Evolutionary conservation across 2,329 filamentous ascomycete genomes (phyloP).

Genomic region (Calonectria leucothoes): DNA sequence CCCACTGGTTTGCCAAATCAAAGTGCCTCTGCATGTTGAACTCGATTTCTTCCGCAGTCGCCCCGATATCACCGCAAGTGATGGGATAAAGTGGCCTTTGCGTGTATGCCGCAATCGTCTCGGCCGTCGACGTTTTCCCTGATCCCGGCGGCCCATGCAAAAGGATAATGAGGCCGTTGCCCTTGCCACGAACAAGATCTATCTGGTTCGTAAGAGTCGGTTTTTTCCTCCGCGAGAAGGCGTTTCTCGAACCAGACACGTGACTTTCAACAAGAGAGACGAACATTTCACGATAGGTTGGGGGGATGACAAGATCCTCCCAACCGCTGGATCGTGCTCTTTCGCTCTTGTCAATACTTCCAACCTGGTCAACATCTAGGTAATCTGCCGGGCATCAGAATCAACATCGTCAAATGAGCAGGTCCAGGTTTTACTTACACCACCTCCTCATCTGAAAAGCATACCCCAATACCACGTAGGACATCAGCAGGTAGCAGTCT

Average conservation of each 20-base stretch:
- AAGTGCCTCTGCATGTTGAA: slow-evolving; percentile 10
- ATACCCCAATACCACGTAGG: neutral
- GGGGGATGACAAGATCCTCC: neutral
- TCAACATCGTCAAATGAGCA: neutral
- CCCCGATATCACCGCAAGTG: slow-evolving; percentile 24
- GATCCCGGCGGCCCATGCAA: neutral
- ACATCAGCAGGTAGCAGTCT: neutral
- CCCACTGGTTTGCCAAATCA: slow-evolving; percentile 20
- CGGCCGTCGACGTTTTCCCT: slow-evolving; percentile 20
- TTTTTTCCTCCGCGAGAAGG: neutral
- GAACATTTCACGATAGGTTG: neutral
- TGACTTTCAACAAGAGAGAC: neutral
- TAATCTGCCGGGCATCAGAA: neutral
- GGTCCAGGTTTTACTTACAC: neutral
- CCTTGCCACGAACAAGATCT: neutral
- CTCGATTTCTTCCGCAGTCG: slow-evolving; percentile 14
- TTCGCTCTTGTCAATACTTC: neutral
- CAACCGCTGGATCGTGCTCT: neutral
- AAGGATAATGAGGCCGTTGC: neutral
- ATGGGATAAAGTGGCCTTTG: slow-evolving; percentile 19
- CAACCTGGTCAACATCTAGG: neutral
- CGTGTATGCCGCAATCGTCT: slow-evolving; percentile 19
- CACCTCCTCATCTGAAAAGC: neutral
- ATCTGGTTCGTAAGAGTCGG: neutral
- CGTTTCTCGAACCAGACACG: neutral